These are phyloP conservation scores for Endocarpon pusillum DNA, from an alignment of 495 filamentous ascomycete species.

Conservation along the genomic window DNA sequence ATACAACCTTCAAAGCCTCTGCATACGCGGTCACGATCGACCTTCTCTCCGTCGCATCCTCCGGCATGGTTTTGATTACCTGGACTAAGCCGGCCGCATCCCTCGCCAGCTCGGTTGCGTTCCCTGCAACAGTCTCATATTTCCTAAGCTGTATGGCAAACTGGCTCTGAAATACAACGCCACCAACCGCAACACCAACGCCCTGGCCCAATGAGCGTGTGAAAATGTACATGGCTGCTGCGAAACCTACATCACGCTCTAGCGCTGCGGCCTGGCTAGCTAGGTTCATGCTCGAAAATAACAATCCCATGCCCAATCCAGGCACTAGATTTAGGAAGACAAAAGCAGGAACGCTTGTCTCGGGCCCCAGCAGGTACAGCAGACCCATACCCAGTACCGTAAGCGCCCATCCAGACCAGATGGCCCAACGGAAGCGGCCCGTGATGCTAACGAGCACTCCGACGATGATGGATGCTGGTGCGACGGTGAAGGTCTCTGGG, in stretches of 20 bases:
- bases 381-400: constrained; percentile 30
- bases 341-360: constrained; percentile 27
- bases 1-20: neutral
- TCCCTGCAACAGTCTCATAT: too few species aligned
- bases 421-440: constrained; percentile 31
- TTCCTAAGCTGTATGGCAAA: neutral
- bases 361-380: constrained; percentile 24
- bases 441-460: constrained; percentile 26
- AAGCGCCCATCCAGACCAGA: constrained; percentile 35
- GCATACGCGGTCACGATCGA: neutral
- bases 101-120: neutral
- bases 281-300: constrained; percentile 31
- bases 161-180: constrained; percentile 38
- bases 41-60: neutral
- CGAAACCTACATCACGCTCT: constrained; percentile 25
- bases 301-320: constrained; percentile 31
- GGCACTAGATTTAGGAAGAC: constrained; percentile 29
- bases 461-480: constrained; percentile 24
- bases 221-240: constrained; percentile 38
- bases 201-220: constrained; percentile 37
- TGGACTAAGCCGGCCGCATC: neutral
- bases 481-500: constrained; percentile 33
- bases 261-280: constrained; percentile 31
- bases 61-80: neutral
- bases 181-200: constrained; percentile 38